Percentiles rank a stretch among this genome's conserved stretches.
Evolutionary conservation across 73 alveolate species (phyloP).

Genomic region (Breviolum minutum): DNA sequence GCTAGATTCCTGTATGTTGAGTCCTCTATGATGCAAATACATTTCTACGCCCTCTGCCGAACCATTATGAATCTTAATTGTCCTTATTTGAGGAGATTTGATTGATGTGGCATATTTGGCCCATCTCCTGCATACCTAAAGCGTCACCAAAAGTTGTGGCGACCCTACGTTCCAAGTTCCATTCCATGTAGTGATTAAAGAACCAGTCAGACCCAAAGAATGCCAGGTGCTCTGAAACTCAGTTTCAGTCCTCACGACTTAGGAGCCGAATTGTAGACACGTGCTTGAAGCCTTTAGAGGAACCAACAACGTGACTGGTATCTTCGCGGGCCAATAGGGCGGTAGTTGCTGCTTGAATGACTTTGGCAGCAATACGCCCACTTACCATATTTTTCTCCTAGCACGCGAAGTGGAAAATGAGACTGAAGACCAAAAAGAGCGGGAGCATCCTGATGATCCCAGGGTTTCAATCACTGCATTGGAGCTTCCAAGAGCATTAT

Average conservation of each 20-base stretch:
- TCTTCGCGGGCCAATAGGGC: constrained; percentile 69
- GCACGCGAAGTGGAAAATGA: background rate
- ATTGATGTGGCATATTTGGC: too few relatives aligned
- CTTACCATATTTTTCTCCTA: constrained; percentile 80
- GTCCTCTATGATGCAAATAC: too few relatives aligned
- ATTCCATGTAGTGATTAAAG: background rate
- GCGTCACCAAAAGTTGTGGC: too few relatives aligned
- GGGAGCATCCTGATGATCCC: too few relatives aligned
- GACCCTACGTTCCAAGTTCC: background rate
- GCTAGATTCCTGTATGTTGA: too few relatives aligned
- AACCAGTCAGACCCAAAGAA: background rate
- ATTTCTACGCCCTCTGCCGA: too few relatives aligned
- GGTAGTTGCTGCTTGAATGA: constrained; percentile 77
- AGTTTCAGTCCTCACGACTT: constrained; percentile 43
- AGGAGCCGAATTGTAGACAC: constrained; percentile 62
- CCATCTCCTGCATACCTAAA: too few relatives aligned
- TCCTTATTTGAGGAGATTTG: too few relatives aligned
- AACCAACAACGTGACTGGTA: constrained; percentile 58
- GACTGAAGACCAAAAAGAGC: background rate
- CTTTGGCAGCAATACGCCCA: constrained; percentile 77
- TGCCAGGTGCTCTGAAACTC: background rate
- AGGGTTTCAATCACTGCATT: too few relatives aligned
- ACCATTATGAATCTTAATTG: too few relatives aligned
- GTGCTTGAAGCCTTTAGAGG: constrained; percentile 65
- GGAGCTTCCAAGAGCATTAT: too few relatives aligned